Evolutionary conservation across 1,284 basidiomycete species (phyloP).

Genomic region (Ceratobasidium sp.): DNA sequence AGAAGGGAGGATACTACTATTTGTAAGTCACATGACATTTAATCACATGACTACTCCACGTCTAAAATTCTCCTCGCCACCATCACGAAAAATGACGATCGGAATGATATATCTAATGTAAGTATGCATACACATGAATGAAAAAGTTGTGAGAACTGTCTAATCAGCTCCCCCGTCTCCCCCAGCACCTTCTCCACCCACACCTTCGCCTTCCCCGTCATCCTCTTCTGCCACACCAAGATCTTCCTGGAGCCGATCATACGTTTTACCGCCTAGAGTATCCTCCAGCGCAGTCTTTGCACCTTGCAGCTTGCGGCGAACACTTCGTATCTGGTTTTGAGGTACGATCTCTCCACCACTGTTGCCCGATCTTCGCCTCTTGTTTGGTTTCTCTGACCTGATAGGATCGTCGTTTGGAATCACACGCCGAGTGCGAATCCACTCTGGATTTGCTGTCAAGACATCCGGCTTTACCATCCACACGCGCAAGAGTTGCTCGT

Average conservation of each 20-base stretch:
- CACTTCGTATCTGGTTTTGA: background rate
- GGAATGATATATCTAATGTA: too few relatives aligned
- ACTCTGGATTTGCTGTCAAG: background rate
- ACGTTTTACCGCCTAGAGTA: background rate
- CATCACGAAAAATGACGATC: too few relatives aligned
- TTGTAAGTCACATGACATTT: too few relatives aligned
- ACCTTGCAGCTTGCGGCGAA: background rate
- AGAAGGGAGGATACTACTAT: too few relatives aligned
- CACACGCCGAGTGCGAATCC: background rate
- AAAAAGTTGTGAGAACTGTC: too few relatives aligned
- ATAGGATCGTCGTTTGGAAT: background rate
- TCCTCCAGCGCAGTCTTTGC: background rate
- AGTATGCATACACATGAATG: too few relatives aligned
- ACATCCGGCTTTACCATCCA: conserved; percentile 1
- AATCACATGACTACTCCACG: too few relatives aligned
- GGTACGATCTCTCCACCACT: background rate
- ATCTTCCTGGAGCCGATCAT: background rate
- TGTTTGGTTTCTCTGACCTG: background rate
- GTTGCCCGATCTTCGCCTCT: background rate
- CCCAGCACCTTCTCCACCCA: too few relatives aligned
- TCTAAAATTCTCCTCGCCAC: too few relatives aligned
- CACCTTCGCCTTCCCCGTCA: background rate
- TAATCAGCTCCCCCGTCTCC: too few relatives aligned
- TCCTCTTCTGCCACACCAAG: background rate
- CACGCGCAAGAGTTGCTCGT: background rate